These are phyloP conservation scores for Colletotrichum theobromicola DNA, from an alignment of 2,329 filamentous ascomycete species.

Conservation along the genomic window DNA sequence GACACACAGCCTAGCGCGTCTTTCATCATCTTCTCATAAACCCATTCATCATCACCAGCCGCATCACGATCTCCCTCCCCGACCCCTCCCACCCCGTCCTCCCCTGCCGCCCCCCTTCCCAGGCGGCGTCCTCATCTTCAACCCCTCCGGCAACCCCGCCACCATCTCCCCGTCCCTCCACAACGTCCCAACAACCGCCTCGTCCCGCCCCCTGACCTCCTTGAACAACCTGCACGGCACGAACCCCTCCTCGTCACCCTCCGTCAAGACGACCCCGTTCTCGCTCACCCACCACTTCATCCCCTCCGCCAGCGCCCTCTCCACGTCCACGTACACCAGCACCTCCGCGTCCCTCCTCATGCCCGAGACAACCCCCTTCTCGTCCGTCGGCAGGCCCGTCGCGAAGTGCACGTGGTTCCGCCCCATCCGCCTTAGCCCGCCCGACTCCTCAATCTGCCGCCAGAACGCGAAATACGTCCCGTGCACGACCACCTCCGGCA, in stretches of 20 bases:
- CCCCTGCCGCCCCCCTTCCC: conserved; percentile 53
- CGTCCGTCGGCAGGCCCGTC: conserved; percentile 66
- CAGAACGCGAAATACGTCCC: conserved; percentile 88
- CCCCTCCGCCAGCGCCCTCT: conserved; percentile 61
- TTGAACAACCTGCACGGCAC: conserved; percentile 73
- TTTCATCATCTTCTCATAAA: not conserved
- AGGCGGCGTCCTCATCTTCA: conserved; percentile 54
- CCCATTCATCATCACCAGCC: not conserved
- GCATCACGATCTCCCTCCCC: conserved; percentile 16
- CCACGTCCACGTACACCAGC: conserved; percentile 78
- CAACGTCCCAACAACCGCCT: conserved; percentile 59
- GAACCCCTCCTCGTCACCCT: conserved; percentile 62
- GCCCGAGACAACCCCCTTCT: conserved; percentile 69
- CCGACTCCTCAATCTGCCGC: conserved; percentile 73
- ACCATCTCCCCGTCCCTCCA: conserved; percentile 73
- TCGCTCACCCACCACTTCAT: conserved; percentile 81
- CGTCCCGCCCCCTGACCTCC: conserved; percentile 68
- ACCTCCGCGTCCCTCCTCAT: conserved; percentile 82
- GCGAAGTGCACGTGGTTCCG: conserved; percentile 92
- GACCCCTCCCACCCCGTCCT: conserved; percentile 36
- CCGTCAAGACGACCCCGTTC: conserved; percentile 76
- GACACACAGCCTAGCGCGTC: not conserved
- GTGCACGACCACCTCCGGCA: conserved; percentile 78
- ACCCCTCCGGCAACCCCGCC: conserved; percentile 67
- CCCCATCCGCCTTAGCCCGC: conserved; percentile 81